phyloP scores from a whole-genome alignment of 257 asterid genomes.

The Penstemon eatonii region DNA sequence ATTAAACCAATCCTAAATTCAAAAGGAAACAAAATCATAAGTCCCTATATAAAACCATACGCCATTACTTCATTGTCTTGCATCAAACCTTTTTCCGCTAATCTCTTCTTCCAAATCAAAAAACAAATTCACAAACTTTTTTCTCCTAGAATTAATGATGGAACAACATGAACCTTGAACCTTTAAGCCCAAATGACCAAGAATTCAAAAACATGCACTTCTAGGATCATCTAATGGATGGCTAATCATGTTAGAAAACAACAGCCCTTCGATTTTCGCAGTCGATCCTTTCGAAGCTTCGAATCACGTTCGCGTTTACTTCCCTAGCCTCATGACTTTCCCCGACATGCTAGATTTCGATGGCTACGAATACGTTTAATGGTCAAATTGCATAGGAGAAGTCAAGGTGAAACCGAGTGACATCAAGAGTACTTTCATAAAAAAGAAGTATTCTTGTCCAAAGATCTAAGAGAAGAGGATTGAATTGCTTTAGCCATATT shows the following conservation, averaged over 20 bases:
- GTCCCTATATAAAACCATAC: too few relatives aligned
- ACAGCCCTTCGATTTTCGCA: constrained; percentile 6
- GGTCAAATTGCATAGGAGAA: too few relatives aligned
- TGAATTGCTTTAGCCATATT: constrained; percentile 10
- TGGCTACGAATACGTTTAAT: too few relatives aligned
- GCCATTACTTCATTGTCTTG: too few relatives aligned
- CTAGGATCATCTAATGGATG: constrained; percentile 12
- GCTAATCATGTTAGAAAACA: background rate
- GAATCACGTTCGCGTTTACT: background rate
- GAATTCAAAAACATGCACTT: background rate
- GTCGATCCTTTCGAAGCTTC: background rate
- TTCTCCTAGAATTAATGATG: background rate
- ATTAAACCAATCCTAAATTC: too few relatives aligned
- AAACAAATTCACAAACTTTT: too few relatives aligned
- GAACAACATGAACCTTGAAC: background rate
- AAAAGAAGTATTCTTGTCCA: background rate
- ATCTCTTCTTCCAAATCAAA: background rate
- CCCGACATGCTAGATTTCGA: too few relatives aligned
- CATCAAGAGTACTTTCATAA: background rate
- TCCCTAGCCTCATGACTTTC: background rate
- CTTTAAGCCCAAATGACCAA: background rate
- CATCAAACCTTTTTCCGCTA: too few relatives aligned
- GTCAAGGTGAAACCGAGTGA: background rate
- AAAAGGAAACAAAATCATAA: too few relatives aligned
- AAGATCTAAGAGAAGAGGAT: background rate